A percentile compares a stretch with the other conserved stretches of the same genome.
Conservation (phyloP, 495 filamentous ascomycete species). For the Penicillium dipodomyicola region DNA sequence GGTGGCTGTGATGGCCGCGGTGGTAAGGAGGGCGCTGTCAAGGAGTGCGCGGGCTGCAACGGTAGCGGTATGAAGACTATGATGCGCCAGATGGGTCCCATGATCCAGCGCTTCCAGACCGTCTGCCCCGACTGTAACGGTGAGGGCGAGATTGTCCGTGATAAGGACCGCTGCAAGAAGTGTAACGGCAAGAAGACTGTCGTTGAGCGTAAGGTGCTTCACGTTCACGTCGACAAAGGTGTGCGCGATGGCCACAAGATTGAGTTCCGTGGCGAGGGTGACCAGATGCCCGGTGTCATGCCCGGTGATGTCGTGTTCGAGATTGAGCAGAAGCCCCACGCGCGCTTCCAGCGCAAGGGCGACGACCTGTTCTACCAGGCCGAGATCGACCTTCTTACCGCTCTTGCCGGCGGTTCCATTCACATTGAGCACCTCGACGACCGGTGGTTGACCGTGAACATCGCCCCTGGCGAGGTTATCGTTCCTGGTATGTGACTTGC, state of each 20-base stretch:
- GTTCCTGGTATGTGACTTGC: conserved; percentile 68
- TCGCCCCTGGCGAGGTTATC: conserved; percentile 91
- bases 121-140: conserved; percentile 97
- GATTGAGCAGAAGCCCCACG: conserved; percentile 96
- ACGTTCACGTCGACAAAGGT: conserved; percentile 95
- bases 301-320: conserved; percentile 96
- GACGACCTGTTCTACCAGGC: conserved; percentile 95
- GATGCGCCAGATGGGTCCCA: conserved; percentile 99
- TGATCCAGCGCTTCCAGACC: conserved; percentile 99
- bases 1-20: conserved; percentile 91
- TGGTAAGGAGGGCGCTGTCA: conserved; percentile 95
- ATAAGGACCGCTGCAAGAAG: conserved; percentile 92
- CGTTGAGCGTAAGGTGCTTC: conserved; percentile 95
- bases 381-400: conserved; percentile 94
- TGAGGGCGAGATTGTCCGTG: conserved; percentile 92
- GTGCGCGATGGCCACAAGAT: conserved; percentile 92
- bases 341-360: conserved; percentile 90
- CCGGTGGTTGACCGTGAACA: conserved; percentile 88
- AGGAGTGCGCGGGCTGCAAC: conserved; percentile 84
- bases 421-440: conserved; percentile 97
- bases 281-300: conserved; percentile 89
- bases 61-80: conserved; percentile 98
- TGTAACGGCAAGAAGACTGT: conserved; percentile 97
- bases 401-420: conserved; percentile 83
- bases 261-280: conserved; percentile 93